Evolutionary conservation across 2,329 filamentous ascomycete genomes (phyloP), one percentile per base, ranked within the genome.

Genomic region (Parafenestella ontariensis): DNA sequence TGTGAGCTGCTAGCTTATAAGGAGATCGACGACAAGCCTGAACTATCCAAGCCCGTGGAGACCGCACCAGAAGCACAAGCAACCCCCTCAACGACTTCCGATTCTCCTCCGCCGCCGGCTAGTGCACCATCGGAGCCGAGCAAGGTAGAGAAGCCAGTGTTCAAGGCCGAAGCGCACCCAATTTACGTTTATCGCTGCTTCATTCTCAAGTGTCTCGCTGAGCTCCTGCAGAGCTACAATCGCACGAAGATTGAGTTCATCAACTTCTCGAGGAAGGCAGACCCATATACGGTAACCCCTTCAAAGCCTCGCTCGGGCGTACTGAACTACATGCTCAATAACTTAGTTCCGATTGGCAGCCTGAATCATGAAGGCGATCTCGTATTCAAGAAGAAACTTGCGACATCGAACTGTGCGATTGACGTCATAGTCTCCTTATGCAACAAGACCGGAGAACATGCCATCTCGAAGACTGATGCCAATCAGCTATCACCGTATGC

Each of bases 131-230:
- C 48, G 29, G 60, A 65, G 17, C 52, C 46, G 54, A 73, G 41
- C 46, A 66, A 92, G 71, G 53, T 78, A 4, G 77, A 86, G 10
- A 96, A 96, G 77, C 81, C 85, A 0, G 79, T 86, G 0, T 98
- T 98, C 82, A 97, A 96, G 77, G 82, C 91, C 1, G 92, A 96
- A 46, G 90, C 97, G 29, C 92, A 99, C 73, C 92, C 93, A 0
- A 97, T 96, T 56, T 99, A 96, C 77, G 89, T 98, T 48, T 99
- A 98, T 71, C 87, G 95, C 43, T 97, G 94, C 78, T 97, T 98
- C 79, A 80, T 99, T 46, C 84, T 99, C 28, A 92, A 95, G 71
- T 96, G 93, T 69, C 81, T 99, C 34, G 89, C 92, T 0, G 95
- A 99, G 76, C 85, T 99, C 13, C 82, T 99, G 13, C 88, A 90